A percentile compares a stretch with the other conserved stretches of the same genome.
Conservation (phyloP, 768 basidiomycete genomes). For the Lepiota venenata region DNA sequence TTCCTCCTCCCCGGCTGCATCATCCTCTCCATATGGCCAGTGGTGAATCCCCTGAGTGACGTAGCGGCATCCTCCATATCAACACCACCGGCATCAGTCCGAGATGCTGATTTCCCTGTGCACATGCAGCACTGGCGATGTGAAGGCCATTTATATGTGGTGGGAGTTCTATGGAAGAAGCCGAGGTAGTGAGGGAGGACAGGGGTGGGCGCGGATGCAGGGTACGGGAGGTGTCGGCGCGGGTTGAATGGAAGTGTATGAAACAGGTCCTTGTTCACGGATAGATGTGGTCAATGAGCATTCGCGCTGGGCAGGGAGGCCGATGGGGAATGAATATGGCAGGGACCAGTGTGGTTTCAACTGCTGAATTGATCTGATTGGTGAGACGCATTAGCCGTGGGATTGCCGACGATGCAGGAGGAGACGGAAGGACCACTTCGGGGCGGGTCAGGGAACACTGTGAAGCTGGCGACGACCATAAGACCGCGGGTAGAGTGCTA, state of each 20-base stretch:
- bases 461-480: slow-evolving; percentile 10
- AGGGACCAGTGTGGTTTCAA: slow-evolving; percentile 19
- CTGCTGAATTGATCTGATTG: slow-evolving; percentile 4
- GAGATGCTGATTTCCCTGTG: neutral
- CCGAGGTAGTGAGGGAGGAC: slow-evolving; percentile 66
- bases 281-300: slow-evolving; percentile 18
- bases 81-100: neutral
- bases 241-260: slow-evolving; percentile 2
- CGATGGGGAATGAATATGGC: slow-evolving; percentile 43
- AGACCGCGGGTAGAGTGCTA: slow-evolving; percentile 35
- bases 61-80: neutral
- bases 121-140: slow-evolving; percentile 10
- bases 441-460: slow-evolving; percentile 3
- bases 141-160: slow-evolving; percentile 64
- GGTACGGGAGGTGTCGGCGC: no score
- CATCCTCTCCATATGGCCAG: slow-evolving; percentile 22
- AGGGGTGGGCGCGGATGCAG: slow-evolving; percentile 39
- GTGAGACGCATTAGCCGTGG: neutral
- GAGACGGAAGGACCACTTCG: neutral
- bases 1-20: slow-evolving; percentile 27
- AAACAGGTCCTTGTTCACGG: neutral
- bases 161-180: slow-evolving; percentile 53
- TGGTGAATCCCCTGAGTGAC: neutral
- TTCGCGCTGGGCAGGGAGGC: slow-evolving; percentile 20
- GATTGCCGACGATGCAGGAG: neutral